Conservation (phyloP, 352 stramenopile genomes). For the Achlya hypogyna region DNA sequence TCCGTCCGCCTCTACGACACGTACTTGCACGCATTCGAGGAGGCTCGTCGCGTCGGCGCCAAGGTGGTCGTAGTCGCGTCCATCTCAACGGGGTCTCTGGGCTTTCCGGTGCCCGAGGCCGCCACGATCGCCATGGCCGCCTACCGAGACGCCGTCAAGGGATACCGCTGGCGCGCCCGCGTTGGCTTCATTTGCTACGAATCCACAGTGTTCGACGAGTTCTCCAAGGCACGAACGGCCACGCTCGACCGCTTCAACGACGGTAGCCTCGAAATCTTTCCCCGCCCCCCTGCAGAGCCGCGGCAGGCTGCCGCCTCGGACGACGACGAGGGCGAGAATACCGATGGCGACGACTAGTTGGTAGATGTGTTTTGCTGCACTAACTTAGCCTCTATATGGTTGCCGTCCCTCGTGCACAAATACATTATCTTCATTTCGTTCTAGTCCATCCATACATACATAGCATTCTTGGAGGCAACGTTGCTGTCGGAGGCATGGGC, state of each 20-base stretch:
- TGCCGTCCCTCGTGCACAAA: no score
- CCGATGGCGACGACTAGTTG: neutral
- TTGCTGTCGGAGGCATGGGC: no score
- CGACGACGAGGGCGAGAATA: neutral
- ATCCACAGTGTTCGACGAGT: neutral
- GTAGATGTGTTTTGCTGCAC: no score
- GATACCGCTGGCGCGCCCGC: neutral
- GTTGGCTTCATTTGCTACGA: constrained; percentile 10
- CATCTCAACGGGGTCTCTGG: constrained; percentile 27
- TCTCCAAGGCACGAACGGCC: neutral
- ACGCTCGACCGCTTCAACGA: constrained; percentile 11
- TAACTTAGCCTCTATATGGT: no score
- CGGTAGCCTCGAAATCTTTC: neutral
- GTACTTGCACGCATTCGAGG: constrained; percentile 27
- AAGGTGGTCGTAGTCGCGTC: constrained; percentile 24
- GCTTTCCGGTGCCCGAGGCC: constrained; percentile 28
- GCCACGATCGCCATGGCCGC: constrained; percentile 37
- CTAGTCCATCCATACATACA: no score
- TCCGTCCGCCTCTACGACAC: constrained; percentile 22
- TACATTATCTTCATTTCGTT: no score
- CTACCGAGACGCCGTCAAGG: constrained; percentile 29
- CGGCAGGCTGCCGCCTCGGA: neutral
- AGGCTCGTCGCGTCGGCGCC: constrained; percentile 20
- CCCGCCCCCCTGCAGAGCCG: neutral
- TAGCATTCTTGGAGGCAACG: no score